Base-by-base conservation (phyloP, 257 asterid genomes). In the Cynanchum wilfordii region DNA sequence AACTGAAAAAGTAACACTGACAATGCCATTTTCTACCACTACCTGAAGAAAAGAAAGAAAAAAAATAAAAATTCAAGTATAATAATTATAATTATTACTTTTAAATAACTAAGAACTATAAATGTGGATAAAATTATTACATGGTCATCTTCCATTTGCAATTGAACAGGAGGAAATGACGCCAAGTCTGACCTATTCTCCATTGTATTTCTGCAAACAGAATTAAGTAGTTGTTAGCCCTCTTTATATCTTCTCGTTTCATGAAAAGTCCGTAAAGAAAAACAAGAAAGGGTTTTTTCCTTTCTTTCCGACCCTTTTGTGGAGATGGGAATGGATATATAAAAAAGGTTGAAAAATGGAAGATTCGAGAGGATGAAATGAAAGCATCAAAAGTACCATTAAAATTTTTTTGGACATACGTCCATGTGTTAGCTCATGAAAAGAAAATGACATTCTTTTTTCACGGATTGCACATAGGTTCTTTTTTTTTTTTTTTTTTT, bases 1-100 rank as follows among this genome's bases (percentile, higher is more conserved):
- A 69, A 75, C 74, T 9, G 97, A 85, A 24, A 90, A 64, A 3
- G 87, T 87, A 20, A 92, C 69, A 27, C 68, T 85, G 25, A 90
- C 74, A 1, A 90, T 60, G 57, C 95, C 97, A 84, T 90, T 92
- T 36, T 79, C 91, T 75, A 93, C 64, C 71, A 86, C 84, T 44
- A 90, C 86, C 97, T 92, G 66, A 13, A 51, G 10, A 33, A 33
- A 33, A 33, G n/a, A n/a, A 2, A 33, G 5, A n/a, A 60, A 40
- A 25, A 25, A n/a, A 33, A 33, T 3, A 33, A 33, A 3, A 33
- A 33, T 33, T 33, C 0, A 33, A 33, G 5, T 33, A 33, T 33
- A 33, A 33, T 33, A 33, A 33, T 33, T 33, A 33, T 33, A 33
- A 33, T 33, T 33, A 33, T 33, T 33, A 33, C 33, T 30, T 30